phyloP scores from a whole-genome alignment of 2,329 filamentous ascomycete species.

The Geosmithia putterillii region DNA sequence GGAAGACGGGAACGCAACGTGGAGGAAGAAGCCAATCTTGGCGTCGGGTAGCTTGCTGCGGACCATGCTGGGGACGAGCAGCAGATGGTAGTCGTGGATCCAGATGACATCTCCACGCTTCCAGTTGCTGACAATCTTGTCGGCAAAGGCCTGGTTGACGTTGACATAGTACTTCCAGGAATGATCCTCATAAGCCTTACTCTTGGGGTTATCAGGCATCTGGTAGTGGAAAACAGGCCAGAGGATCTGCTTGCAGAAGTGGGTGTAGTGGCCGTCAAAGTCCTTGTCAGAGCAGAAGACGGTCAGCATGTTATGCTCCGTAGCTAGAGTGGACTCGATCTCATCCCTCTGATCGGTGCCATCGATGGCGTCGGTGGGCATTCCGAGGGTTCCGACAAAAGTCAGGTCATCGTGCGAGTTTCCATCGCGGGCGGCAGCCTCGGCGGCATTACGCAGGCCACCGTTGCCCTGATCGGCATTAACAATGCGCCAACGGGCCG shows the following conservation, averaged over 20 bases:
- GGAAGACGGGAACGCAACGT: constrained; percentile 90
- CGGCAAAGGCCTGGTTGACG: constrained; percentile 85
- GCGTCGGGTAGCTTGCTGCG: constrained; percentile 84
- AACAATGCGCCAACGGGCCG: constrained; percentile 73
- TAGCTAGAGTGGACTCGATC: constrained; percentile 70
- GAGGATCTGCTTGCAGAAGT: constrained; percentile 95
- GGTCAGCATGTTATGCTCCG: constrained; percentile 69
- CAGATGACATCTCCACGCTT: constrained; percentile 88
- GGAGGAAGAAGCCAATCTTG: constrained; percentile 91
- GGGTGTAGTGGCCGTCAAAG: constrained; percentile 86
- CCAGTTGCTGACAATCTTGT: constrained; percentile 82
- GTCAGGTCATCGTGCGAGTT: constrained; percentile 56
- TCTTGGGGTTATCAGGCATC: constrained; percentile 94
- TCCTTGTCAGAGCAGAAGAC: constrained; percentile 86
- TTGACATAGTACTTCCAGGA: constrained; percentile 93
- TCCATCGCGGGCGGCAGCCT: constrained; percentile 60
- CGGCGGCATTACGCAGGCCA: constrained; percentile 77
- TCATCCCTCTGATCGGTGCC: constrained; percentile 64
- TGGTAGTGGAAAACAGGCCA: constrained; percentile 99
- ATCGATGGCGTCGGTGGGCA: constrained; percentile 79
- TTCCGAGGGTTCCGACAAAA: constrained; percentile 89
- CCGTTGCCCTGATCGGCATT: constrained; percentile 86
- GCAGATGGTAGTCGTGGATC: constrained; percentile 91
- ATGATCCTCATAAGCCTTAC: constrained; percentile 95
- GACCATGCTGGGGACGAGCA: constrained; percentile 81